A percentile compares a stretch with the other conserved stretches of the same genome.
Conservation (phyloP, 139 green algal genomes). For the Edaphochlamys debaryana region DNA sequence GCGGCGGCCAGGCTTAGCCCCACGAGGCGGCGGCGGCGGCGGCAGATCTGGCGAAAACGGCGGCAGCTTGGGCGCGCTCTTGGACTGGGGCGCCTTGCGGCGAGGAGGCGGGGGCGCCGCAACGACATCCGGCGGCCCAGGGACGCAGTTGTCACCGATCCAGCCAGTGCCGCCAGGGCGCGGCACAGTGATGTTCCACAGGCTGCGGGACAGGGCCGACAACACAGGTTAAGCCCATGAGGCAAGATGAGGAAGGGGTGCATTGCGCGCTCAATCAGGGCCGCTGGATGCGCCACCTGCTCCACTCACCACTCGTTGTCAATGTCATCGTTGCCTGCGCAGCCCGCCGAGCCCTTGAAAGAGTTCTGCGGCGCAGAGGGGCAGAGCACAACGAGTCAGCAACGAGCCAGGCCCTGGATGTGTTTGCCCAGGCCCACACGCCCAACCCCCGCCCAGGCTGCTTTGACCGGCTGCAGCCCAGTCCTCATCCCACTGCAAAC, state of each 20-base stretch:
- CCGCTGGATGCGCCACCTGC: neutral
- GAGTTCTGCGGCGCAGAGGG: no score
- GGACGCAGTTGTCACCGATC: neutral
- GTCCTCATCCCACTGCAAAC: no score
- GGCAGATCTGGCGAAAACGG: neutral
- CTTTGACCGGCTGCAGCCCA: no score
- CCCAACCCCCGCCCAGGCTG: no score
- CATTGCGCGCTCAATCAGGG: neutral
- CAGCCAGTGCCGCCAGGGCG: neutral
- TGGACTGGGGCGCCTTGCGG: neutral
- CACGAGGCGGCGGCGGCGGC: neutral
- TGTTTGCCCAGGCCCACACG: no score
- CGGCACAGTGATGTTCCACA: neutral
- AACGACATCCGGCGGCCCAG: neutral
- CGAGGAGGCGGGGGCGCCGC: neutral
- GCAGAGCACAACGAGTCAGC: no score
- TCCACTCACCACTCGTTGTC: slow-evolving; percentile 3
- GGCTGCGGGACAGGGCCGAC: neutral
- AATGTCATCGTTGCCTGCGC: neutral
- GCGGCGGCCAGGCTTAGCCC: neutral
- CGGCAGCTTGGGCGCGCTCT: neutral
- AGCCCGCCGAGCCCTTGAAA: neutral
- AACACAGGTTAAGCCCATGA: no score
- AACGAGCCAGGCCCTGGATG: no score
- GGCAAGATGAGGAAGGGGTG: no score